Conservation (phyloP, 129 eudicot genomes). For the Flaveria sonorensis region DNA sequence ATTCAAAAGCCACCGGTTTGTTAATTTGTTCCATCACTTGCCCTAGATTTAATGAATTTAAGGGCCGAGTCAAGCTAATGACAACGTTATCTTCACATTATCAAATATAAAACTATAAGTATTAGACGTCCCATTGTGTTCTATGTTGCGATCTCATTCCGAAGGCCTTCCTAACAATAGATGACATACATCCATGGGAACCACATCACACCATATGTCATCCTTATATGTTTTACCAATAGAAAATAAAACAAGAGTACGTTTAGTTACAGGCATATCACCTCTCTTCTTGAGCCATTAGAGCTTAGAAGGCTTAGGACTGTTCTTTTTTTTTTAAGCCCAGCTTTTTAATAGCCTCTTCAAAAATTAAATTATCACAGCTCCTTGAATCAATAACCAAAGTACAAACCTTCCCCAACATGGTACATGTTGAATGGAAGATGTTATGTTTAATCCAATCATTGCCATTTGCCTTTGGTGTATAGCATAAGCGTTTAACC, state of each 20-base stretch:
- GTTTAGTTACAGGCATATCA: no score
- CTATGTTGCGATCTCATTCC: neutral
- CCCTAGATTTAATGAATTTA: no score
- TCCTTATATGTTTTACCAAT: no score
- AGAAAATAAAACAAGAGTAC: no score
- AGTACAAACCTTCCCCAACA: no score
- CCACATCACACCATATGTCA: neutral
- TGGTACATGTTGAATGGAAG: no score
- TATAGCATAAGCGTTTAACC: no score
- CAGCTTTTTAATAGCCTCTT: neutral
- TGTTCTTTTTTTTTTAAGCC: neutral
- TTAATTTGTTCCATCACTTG: no score
- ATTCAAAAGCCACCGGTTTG: no score
- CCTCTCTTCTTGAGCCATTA: conserved; percentile 8
- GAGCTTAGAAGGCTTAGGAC: neutral
- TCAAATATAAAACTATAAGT: neutral
- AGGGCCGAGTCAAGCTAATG: no score
- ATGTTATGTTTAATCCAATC: no score
- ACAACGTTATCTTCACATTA: neutral
- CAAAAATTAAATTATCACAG: neutral
- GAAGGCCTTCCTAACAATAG: neutral
- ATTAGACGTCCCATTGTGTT: neutral
- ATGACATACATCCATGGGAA: neutral
- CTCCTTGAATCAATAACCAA: neutral
- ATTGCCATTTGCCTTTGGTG: no score